phyloP scores from a whole-genome alignment of 345 rosid species.

The Citrus unshiu region DNA sequence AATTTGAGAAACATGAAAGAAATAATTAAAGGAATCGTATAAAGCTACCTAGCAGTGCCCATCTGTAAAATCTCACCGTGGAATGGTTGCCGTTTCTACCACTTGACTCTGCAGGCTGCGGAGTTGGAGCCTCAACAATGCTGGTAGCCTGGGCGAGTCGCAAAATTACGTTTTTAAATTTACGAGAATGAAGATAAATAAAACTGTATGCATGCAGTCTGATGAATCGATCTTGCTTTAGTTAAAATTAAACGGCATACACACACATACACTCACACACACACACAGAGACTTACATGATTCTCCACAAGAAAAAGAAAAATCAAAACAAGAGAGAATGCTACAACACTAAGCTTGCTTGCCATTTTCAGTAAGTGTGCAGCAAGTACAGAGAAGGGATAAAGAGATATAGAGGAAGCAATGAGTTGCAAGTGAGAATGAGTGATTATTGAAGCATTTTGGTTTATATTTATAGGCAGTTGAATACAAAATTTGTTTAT shows the following conservation, averaged over 20 bases:
- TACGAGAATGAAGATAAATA: not conserved
- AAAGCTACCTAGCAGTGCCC: not conserved
- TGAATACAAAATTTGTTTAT: not conserved
- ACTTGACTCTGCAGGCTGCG: constrained; percentile 29
- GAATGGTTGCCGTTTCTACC: constrained; percentile 17
- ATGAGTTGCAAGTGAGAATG: not conserved
- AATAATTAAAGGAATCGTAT: too few relatives aligned
- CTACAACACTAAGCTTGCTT: not conserved
- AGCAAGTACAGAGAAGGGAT: not conserved
- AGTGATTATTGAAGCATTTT: not conserved
- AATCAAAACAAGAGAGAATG: not conserved
- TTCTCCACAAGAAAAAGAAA: constrained; percentile 5
- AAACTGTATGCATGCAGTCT: not conserved
- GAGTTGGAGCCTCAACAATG: constrained; percentile 33
- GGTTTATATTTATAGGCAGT: not conserved
- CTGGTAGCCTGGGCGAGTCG: constrained; percentile 19
- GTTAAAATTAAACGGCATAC: not conserved
- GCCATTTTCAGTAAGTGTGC: not conserved
- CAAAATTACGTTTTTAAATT: not conserved
- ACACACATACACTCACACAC: too few relatives aligned
- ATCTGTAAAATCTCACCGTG: constrained; percentile 10
- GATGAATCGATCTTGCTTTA: too few relatives aligned
- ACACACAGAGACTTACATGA: not conserved
- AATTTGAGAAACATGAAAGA: not conserved
- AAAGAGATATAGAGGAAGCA: not conserved